A percentile compares a stretch with the other conserved stretches of the same genome.
These are phyloP conservation scores for Thielaviopsis populi DNA, from an alignment of 2,329 filamentous ascomycete species.

Conservation along the genomic window DNA sequence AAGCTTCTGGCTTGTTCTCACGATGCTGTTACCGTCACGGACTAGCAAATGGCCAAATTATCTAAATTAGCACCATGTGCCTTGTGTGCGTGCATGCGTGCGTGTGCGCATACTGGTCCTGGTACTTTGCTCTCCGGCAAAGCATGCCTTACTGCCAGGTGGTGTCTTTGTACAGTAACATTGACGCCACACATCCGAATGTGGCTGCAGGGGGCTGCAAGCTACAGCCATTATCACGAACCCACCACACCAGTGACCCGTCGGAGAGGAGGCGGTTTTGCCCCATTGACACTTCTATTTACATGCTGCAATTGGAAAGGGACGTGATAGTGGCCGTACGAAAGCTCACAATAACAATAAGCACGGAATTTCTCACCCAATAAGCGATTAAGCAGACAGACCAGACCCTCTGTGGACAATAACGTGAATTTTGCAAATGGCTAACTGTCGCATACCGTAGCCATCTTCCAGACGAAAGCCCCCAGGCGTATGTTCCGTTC, in stretches of 20 bases:
- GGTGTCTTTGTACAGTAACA: not conserved
- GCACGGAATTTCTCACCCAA: not conserved
- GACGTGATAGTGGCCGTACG: not conserved
- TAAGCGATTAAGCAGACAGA: not conserved
- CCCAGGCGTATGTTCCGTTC: not conserved
- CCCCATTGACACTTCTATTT: not conserved
- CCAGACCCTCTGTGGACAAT: no score
- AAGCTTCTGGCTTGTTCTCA: not conserved
- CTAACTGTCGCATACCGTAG: not conserved
- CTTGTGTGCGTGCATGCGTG: not conserved
- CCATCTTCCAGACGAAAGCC: not conserved
- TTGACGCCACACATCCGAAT: not conserved
- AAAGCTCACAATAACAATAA: not conserved
- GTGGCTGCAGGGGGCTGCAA: not conserved
- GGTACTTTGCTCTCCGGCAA: not conserved
- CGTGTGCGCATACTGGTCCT: not conserved
- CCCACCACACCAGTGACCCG: not conserved
- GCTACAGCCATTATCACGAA: not conserved
- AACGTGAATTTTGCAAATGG: no score
- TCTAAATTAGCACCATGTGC: not conserved
- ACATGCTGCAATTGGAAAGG: not conserved
- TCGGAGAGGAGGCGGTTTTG: not conserved
- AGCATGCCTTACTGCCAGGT: not conserved
- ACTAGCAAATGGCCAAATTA: no score
- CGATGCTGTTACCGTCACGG: not conserved